Evolutionary conservation across 345 rosid species (phyloP).

Genomic region (Pistacia atlantica): DNA sequence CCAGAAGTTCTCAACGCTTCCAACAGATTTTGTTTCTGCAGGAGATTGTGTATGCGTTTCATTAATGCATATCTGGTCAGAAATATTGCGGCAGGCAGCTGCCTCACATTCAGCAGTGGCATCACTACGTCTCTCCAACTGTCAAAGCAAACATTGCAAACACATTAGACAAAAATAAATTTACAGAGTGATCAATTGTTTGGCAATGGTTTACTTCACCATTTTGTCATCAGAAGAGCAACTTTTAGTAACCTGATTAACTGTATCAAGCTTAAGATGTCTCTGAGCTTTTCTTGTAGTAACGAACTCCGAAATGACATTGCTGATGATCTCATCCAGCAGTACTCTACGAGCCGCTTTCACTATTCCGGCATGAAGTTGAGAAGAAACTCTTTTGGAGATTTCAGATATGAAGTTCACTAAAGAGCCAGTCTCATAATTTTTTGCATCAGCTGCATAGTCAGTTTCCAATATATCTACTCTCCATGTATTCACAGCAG

Average conservation of each 20-base stretch:
- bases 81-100: constrained; percentile 20
- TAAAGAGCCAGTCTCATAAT: constrained; percentile 33
- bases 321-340: constrained; percentile 81
- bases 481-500: constrained; percentile 57
- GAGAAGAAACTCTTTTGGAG: constrained; percentile 71
- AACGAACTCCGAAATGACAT: constrained; percentile 55
- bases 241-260: constrained; percentile 37
- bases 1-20: constrained; percentile 71
- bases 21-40: constrained; percentile 58
- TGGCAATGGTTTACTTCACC: constrained; percentile 31
- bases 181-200: neutral
- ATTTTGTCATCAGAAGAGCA: constrained; percentile 26
- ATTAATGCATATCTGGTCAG: constrained; percentile 20
- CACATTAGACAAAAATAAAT: constrained; percentile 3
- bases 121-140: constrained; percentile 42
- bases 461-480: constrained; percentile 28
- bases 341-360: constrained; percentile 78
- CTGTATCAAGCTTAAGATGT: constrained; percentile 40
- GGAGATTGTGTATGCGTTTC: constrained; percentile 28
- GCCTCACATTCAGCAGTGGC: constrained; percentile 31
- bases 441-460: constrained; percentile 26
- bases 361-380: constrained; percentile 79
- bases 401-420: constrained; percentile 50
- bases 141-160: constrained; percentile 28
- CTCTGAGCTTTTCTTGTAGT: constrained; percentile 49